A percentile compares a stretch with the other conserved stretches of the same genome.
Evolutionary conservation across 2,329 filamentous ascomycete genomes (phyloP).

Genomic region (Fusarium zealandicum): DNA sequence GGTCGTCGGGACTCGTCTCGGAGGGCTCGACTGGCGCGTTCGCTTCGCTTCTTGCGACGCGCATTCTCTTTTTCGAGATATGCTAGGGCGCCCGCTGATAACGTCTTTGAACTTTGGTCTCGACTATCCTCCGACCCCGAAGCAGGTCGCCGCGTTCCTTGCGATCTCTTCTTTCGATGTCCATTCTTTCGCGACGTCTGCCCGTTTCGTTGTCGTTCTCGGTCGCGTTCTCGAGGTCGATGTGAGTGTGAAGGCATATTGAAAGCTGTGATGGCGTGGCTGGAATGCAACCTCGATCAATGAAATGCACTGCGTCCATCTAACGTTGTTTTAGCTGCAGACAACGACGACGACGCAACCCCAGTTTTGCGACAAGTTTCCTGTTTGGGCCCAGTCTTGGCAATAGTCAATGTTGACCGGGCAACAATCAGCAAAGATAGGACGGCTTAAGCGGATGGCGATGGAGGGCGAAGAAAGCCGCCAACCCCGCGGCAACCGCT

Average conservation of each 20-base stretch:
- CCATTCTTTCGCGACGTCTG: conserved; percentile 45
- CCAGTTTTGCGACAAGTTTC: conserved; percentile 28
- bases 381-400: conserved; percentile 35
- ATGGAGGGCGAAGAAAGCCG: conserved; percentile 36
- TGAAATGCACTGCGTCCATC: conserved; percentile 16
- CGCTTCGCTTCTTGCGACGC: conserved; percentile 51
- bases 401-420: conserved; percentile 46
- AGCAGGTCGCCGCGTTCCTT: conserved; percentile 41
- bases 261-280: conserved; percentile 22
- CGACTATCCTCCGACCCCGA: conserved; percentile 47
- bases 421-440: conserved; percentile 49
- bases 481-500: conserved; percentile 46
- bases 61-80: conserved; percentile 69
- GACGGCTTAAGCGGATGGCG: conserved; percentile 14
- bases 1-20: conserved; percentile 45
- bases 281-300: conserved; percentile 38
- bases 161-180: conserved; percentile 48
- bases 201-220: conserved; percentile 40
- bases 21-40: conserved; percentile 21
- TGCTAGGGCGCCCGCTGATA: conserved; percentile 66
- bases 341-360: conserved; percentile 25
- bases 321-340: conserved; percentile 15
- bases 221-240: conserved; percentile 34
- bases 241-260: conserved; percentile 48
- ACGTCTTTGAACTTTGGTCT: conserved; percentile 39